Base-by-base conservation (phyloP, 2,329 filamentous ascomycete species). In the Gnomoniopsis sp. region DNA sequence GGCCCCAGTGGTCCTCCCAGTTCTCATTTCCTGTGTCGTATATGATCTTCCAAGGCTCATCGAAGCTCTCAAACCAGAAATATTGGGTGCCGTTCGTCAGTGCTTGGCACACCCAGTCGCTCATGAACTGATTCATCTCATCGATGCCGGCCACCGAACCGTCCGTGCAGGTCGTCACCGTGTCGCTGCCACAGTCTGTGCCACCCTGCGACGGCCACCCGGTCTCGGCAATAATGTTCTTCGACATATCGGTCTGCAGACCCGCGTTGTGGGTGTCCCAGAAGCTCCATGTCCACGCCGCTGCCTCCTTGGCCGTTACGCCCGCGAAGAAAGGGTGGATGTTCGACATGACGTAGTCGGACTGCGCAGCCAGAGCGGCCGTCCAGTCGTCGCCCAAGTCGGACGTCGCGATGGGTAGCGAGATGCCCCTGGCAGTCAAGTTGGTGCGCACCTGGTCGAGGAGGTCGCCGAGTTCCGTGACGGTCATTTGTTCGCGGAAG, bases 61-160 rank as follows among this genome's bases (percentile, higher is more conserved):
- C 93, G 71, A 97, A 98, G 11, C 92, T 91, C 70, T 93, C 90
- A 71, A 98, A 97, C 93, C 93, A 98, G 70, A 97, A 97, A 72
- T 96, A 98, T 65, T 96, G 87, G 1, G 92, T 97, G 49, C 88
- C 89, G 68, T 96, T 96, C 23, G 77, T 77, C 63, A 97, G 75
- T 12, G 89, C 87, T 53, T 85, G 80, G 72, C 93, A 98, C 0
- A 98, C 86, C 88, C 90, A 98, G 63, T 86, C 84, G 1, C 86
- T 78, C 85, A 98, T 88, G 67, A 97, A 92, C n/a, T 78, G 79
- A 70, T 98, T 98, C 77, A 97, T 79, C 70, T 92, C 85, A 19
- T 85, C 76, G 48, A 97, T 80, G 22, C 91, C 89, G 0, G 93
- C 93, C 2, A 96, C 87, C 2, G 89, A 84, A 0, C 88, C 90